These are phyloP conservation scores for Ophiostoma fasciatum DNA, from an alignment of 2,329 filamentous ascomycete genomes.

Conservation along the genomic window DNA sequence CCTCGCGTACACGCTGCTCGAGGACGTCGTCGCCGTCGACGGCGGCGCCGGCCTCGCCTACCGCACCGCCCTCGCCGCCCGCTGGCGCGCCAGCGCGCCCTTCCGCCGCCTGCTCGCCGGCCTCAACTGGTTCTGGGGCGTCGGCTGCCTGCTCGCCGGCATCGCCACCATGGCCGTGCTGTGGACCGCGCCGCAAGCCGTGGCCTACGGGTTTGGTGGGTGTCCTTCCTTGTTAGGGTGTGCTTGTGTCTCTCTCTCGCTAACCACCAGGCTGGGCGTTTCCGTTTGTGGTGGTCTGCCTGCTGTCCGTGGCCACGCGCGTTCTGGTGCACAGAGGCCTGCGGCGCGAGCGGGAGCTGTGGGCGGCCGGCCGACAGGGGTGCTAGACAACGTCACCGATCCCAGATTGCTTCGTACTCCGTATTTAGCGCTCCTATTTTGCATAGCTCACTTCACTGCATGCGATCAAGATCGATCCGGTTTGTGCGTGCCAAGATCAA, in stretches of 20 bases:
- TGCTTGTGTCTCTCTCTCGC: background rate
- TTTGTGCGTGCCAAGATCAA: no score
- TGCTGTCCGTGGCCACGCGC: background rate
- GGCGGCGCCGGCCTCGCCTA: constrained; percentile 42
- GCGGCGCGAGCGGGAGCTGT: background rate
- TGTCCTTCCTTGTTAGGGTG: constrained; percentile 1
- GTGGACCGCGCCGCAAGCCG: constrained; percentile 29
- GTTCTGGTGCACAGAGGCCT: background rate
- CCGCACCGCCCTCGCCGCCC: constrained; percentile 31
- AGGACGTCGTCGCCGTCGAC: constrained; percentile 54
- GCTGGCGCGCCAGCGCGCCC: constrained; percentile 37
- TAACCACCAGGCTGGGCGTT: background rate
- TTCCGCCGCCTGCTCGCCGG: constrained; percentile 38
- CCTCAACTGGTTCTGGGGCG: constrained; percentile 42
- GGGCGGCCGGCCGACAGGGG: no score
- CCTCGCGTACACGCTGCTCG: constrained; percentile 48
- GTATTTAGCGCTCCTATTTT: no score
- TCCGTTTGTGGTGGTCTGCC: background rate
- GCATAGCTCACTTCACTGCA: no score
- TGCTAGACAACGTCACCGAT: no score
- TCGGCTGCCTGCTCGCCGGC: constrained; percentile 31
- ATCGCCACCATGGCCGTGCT: constrained; percentile 30
- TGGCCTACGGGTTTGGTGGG: constrained; percentile 30
- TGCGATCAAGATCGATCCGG: no score
- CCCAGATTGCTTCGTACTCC: no score